Percentiles rank a stretch among this genome's conserved stretches.
Evolutionary conservation across 192 early-diverging fungal genomes (phyloP).

Genomic region (Coemansia sp.): DNA sequence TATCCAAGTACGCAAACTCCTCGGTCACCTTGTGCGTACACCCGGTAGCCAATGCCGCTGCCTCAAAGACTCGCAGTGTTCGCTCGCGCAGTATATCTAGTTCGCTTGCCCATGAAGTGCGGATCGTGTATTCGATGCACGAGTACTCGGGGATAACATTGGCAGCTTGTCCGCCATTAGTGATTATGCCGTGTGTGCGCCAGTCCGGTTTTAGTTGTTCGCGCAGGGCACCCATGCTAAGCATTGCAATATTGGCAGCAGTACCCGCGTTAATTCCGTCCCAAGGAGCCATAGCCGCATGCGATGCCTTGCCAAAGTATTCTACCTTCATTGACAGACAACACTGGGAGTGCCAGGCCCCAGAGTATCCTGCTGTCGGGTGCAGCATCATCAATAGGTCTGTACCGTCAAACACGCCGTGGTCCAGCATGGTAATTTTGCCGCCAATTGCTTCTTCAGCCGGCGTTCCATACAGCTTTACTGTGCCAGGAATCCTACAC

Average conservation of each 20-base stretch:
- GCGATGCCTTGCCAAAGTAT: constrained; percentile 74
- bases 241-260: constrained; percentile 69
- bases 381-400: constrained; percentile 85
- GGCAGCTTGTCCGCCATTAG: constrained; percentile 68
- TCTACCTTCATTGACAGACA: constrained; percentile 59
- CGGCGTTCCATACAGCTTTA: constrained; percentile 78
- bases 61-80: constrained; percentile 63
- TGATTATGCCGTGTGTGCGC: constrained; percentile 78
- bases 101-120: constrained; percentile 59
- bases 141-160: constrained; percentile 73
- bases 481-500: constrained; percentile 59
- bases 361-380: constrained; percentile 62
- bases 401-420: constrained; percentile 70
- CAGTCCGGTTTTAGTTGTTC: constrained; percentile 73
- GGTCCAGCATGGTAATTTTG: constrained; percentile 72
- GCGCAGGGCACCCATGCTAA: constrained; percentile 68
- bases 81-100: constrained; percentile 57
- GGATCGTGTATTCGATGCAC: constrained; percentile 61
- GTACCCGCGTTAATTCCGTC: constrained; percentile 81
- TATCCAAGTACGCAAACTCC: constrained; percentile 62
- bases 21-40: constrained; percentile 63
- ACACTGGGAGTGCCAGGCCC: constrained; percentile 56
- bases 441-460: constrained; percentile 75
- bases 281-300: constrained; percentile 71
- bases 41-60: constrained; percentile 72